These are phyloP conservation scores for Saccharomycopsis selenospora DNA, from an alignment of 805 yeast genomes.

Conservation along the genomic window DNA sequence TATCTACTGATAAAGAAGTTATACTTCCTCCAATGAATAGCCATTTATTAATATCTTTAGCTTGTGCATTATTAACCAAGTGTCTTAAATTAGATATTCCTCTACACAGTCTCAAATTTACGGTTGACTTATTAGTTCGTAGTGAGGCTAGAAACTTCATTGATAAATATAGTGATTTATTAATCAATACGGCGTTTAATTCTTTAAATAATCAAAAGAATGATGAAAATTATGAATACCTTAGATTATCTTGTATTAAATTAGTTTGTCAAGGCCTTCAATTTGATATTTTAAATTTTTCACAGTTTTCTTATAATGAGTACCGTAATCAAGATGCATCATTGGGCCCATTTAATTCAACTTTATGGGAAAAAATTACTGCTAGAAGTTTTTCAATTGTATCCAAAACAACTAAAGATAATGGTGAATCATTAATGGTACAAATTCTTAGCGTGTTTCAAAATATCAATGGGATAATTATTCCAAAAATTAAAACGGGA, in stretches of 20 bases:
- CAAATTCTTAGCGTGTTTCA: slow-evolving; percentile 25
- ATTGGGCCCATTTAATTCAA: slow-evolving; percentile 26
- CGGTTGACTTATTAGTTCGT: slow-evolving; percentile 33
- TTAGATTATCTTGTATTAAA: slow-evolving; percentile 10
- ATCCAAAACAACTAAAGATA: not conserved
- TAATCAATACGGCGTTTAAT: slow-evolving; percentile 21
- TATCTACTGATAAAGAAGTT: slow-evolving; percentile 10
- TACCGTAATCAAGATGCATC: slow-evolving; percentile 30
- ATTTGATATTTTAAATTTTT: slow-evolving; percentile 40
- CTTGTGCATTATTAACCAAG: slow-evolving; percentile 16
- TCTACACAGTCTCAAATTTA: slow-evolving; percentile 26
- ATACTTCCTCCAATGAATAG: slow-evolving; percentile 6
- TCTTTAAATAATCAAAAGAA: not conserved
- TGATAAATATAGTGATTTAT: slow-evolving; percentile 35
- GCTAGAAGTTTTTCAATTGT: slow-evolving; percentile 6
- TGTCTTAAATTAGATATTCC: slow-evolving; percentile 18
- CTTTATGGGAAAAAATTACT: slow-evolving; percentile 28
- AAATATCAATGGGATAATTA: slow-evolving; percentile 27
- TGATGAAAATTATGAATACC: slow-evolving; percentile 6
- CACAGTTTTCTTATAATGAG: slow-evolving; percentile 32
- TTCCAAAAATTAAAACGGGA: slow-evolving; percentile 21
- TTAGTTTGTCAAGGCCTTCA: slow-evolving; percentile 35
- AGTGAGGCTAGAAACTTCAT: slow-evolving; percentile 44
- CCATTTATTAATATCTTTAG: slow-evolving; percentile 9
- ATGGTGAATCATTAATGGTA: slow-evolving; percentile 18